Base-by-base conservation (phyloP, 495 filamentous ascomycete genomes). In the Trichocladium antarcticum region DNA sequence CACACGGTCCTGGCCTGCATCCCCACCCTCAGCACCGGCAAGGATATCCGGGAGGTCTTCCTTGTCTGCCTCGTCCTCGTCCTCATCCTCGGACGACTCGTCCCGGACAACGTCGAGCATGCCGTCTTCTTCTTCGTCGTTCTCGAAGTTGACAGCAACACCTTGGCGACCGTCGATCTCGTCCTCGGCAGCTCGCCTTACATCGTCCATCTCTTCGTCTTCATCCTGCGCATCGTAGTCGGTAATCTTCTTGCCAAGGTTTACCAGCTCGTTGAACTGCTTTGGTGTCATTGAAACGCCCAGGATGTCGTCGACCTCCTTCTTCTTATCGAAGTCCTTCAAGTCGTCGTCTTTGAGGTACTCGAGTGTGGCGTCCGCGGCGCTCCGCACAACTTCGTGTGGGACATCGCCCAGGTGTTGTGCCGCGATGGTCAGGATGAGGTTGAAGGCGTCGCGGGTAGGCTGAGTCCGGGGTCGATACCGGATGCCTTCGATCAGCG, bases 321-420 rank as follows among this genome's bases (percentile, higher is more conserved):
- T 95, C 69, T 96, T 97, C 71, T 94, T 97, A 62, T 97, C 93
- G 46, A 93, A 88, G 62, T 99, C 92, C 67, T 95, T 99, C 71
- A 95, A 78, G 38, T 89, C 81, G 49, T 95, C 89, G 54, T 97
- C 87, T 65, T 97, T 99, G 29, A 99, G 77, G 41, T 80, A 82
- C 61, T 99, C 89, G 19, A 99, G 69, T 1, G 87, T 79, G 1
- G 86, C 89, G 69, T 99, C 92, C 21, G 93, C 89, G n/a, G 93
- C 92, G 63, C 92, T 97, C 44, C 87, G 78, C 40, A 93, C 87
- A 38, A 94, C 81, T 62, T 90, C 85, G 42, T 90, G 86, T 7
- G 89, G 83, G 9, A 96, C 93, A 67, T 96, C 92, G 32, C 93
- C 92, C 29, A 99, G 78, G 57, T 87, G 82, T 58, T 78, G 81